phyloP scores from a whole-genome alignment of 2,329 filamentous ascomycete species.

The Hymenoscyphus linearis region DNA sequence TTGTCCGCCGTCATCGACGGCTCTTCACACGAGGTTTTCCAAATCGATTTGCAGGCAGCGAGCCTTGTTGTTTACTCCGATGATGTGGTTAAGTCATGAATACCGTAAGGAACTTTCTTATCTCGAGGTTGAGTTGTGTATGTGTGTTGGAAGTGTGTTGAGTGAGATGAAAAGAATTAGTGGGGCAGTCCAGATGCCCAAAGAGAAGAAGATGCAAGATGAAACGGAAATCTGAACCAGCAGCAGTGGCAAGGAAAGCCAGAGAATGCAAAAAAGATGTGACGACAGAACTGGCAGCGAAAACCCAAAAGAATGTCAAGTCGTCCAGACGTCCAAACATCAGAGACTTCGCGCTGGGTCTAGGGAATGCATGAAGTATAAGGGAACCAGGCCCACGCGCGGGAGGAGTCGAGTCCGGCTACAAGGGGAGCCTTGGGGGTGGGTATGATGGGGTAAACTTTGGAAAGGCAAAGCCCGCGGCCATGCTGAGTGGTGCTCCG shows the following conservation, averaged over 20 bases:
- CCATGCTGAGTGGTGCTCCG: not conserved
- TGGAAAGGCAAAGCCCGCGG: not conserved
- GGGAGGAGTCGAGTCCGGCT: slow-evolving; percentile 22
- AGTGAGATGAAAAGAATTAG: slow-evolving; percentile 22
- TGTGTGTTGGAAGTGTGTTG: slow-evolving; percentile 13
- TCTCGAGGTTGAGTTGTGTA: slow-evolving; percentile 12
- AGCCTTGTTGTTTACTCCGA: slow-evolving; percentile 28
- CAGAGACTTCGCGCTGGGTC: slow-evolving; percentile 16
- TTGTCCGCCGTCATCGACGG: slow-evolving; percentile 11
- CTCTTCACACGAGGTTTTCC: slow-evolving; percentile 15
- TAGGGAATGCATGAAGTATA: slow-evolving; percentile 32
- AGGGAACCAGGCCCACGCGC: slow-evolving; percentile 28
- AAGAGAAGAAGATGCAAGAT: slow-evolving; percentile 25
- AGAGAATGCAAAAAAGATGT: slow-evolving; percentile 22
- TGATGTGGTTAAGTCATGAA: slow-evolving; percentile 31
- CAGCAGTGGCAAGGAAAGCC: slow-evolving; percentile 27
- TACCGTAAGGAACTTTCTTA: slow-evolving; percentile 17
- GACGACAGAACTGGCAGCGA: slow-evolving; percentile 26
- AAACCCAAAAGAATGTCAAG: slow-evolving; percentile 20
- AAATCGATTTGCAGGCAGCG: slow-evolving; percentile 24
- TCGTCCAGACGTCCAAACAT: slow-evolving; percentile 16
- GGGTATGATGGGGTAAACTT: not conserved
- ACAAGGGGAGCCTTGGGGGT: slow-evolving; percentile 9
- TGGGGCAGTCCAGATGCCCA: slow-evolving; percentile 26
- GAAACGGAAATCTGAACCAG: slow-evolving; percentile 32